phyloP scores from a whole-genome alignment of 106 monocot species.

The Acanthochlamys bracteata region DNA sequence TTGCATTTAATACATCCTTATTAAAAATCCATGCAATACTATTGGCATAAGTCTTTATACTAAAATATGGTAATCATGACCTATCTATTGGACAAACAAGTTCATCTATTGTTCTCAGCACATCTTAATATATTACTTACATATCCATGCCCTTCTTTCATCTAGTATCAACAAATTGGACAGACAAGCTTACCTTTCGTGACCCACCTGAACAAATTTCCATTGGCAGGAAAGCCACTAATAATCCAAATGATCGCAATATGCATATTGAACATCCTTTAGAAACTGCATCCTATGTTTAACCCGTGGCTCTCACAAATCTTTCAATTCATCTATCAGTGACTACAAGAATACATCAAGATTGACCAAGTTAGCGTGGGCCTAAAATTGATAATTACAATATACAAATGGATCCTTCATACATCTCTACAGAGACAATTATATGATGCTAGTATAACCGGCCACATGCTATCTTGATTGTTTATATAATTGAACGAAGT shows the following conservation, averaged over 20 bases:
- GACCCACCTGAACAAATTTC: too few relatives aligned
- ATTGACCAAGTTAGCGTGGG: background rate
- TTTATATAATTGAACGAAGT: background rate
- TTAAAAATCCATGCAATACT: background rate
- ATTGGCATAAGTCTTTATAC: background rate
- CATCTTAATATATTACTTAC: background rate
- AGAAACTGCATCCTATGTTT: too few relatives aligned
- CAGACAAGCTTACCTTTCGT: too few relatives aligned
- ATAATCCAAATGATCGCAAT: background rate
- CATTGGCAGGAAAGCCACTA: background rate
- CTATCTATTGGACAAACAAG: background rate
- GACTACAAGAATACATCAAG: background rate
- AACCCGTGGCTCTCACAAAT: too few relatives aligned
- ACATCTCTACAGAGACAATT: background rate
- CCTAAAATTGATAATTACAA: background rate
- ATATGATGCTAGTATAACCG: background rate
- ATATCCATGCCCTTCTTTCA: background rate
- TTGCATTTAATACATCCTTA: background rate
- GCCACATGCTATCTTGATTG: background rate
- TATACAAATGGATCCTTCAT: background rate
- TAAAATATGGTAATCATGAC: conserved; percentile 15
- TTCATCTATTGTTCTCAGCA: background rate
- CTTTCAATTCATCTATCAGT: too few relatives aligned
- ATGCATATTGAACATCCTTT: background rate
- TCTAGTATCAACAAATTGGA: background rate